These are phyloP conservation scores for Colletotrichum liaoningense DNA, from an alignment of 2,329 filamentous ascomycete genomes.

Conservation along the genomic window DNA sequence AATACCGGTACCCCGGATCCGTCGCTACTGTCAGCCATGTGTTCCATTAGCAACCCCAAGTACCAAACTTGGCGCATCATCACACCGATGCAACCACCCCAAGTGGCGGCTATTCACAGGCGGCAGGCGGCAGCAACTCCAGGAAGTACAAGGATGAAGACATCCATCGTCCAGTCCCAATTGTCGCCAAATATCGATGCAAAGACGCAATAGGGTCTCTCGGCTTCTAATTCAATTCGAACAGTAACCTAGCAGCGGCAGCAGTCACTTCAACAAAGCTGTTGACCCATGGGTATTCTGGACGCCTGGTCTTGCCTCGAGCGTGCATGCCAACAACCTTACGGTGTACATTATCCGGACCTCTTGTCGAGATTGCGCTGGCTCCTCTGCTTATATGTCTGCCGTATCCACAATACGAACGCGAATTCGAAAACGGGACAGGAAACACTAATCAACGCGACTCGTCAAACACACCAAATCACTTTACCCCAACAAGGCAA, in stretches of 20 bases:
- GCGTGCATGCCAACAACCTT: neutral
- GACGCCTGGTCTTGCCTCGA: neutral
- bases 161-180: neutral
- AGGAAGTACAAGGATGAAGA: neutral
- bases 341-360: no score
- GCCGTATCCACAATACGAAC: conserved; percentile 17
- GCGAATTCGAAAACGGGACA: conserved; percentile 19
- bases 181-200: neutral
- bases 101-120: neutral
- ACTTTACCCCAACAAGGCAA: neutral
- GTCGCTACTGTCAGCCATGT: neutral
- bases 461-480: neutral
- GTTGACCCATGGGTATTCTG: neutral
- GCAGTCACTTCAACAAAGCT: neutral
- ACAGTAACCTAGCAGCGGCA: neutral
- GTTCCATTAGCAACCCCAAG: neutral
- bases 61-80: neutral
- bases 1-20: neutral
- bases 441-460: neutral
- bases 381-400: neutral
- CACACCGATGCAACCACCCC: neutral
- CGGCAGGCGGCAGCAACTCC: neutral
- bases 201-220: neutral
- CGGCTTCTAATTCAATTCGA: neutral
- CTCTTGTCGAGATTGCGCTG: neutral